Percentiles rank a stretch among this genome's conserved stretches.
phyloP scores from a whole-genome alignment of 2,329 filamentous ascomycete genomes.

The Colletotrichum caudatum region DNA sequence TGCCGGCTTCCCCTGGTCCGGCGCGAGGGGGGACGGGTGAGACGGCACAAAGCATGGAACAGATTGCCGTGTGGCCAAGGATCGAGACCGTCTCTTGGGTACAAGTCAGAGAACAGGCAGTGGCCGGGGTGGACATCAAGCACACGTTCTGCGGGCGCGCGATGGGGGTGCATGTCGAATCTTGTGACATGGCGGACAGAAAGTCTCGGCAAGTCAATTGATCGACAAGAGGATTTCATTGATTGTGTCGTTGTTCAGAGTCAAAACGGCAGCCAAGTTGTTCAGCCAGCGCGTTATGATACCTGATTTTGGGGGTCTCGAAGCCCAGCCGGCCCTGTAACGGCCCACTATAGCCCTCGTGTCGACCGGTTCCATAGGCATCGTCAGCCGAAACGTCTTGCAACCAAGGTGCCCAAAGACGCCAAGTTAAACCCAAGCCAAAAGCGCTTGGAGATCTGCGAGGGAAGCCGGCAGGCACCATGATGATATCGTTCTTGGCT shows the following conservation, averaged over 20 bases:
- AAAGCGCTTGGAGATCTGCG: no score
- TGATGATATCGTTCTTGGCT: no score
- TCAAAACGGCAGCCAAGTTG: not conserved
- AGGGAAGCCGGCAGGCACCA: no score
- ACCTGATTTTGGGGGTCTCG: no score
- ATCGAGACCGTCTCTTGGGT: not conserved
- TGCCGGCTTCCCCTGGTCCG: not conserved
- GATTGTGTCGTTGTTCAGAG: not conserved
- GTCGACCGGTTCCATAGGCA: no score
- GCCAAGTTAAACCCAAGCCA: no score
- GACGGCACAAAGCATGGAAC: not conserved
- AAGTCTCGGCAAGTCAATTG: no score
- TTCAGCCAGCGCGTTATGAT: not conserved
- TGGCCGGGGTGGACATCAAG: not conserved
- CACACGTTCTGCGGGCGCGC: not conserved
- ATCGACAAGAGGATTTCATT: not conserved
- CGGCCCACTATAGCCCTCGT: no score
- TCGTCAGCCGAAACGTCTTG: no score
- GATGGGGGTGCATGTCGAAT: not conserved
- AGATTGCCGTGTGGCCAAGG: not conserved
- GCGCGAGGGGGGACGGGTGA: not conserved
- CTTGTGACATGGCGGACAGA: not conserved
- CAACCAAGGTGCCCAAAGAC: no score
- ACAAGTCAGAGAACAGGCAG: not conserved
- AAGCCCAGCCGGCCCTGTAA: no score